Base-by-base conservation (phyloP, 106 monocot species). In the Amphibolis antarctica region DNA sequence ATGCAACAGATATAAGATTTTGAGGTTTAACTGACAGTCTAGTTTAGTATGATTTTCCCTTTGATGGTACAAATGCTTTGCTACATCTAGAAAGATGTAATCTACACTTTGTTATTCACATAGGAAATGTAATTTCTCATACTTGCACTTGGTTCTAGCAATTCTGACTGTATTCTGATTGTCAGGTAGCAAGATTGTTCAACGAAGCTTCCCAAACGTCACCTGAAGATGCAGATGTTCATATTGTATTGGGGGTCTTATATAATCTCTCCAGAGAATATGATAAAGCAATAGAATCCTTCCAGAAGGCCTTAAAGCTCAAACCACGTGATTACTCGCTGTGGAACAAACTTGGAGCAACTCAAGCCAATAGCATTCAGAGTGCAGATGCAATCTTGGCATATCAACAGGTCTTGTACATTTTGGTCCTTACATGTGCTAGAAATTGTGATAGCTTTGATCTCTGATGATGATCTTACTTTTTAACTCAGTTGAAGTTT, bases 341-440 rank as follows among this genome's bases (percentile, higher is more conserved):
- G 20, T 96, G 96, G 96, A 96, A 96, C 66, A 96, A 96, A 67
- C 90, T 96, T 67, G 96, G 96, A 71, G 96, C 96, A 60, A 96
- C 96, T 26, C 86, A 90, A 90, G 96, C 96, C 49, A 96, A 96
- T 62, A 96, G 96, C 63, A 66, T 87, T 66, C 96, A 86, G 53
- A 90, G 90, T 76, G 80, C 82, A 71, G 90, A 96, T 73, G 96
- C 96, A 64, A 80, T 96, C 78, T 61, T 78, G 42, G 96, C 96
- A 63, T 96, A 90, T 74, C 96, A 90, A 44, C 86, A 96, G 89
- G 96, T 93, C 1, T 6, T 15, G 56, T 74, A 44, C n/a, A 25
- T 57, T 69, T 27, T 65, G 46, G 12, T 62, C 43, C 25, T 2
- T 36, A n/a, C n/a, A n/a, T n/a, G 7, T 36, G 36, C 36, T 36